These are phyloP conservation scores for Lactuca saligna DNA, from an alignment of 129 eudicot genomes.

Conservation along the genomic window DNA sequence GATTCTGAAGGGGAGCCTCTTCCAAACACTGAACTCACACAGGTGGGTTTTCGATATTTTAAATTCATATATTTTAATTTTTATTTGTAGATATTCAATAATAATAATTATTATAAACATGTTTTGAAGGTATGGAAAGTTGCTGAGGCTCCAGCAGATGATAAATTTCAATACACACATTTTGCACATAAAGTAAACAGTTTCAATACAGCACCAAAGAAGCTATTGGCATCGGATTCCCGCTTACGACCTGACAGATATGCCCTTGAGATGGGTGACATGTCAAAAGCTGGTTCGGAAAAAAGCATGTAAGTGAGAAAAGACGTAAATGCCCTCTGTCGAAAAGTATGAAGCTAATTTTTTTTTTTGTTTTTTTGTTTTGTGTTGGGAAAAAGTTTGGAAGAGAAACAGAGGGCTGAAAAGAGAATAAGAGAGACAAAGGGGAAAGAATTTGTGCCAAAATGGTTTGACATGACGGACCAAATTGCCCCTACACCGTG, in stretches of 20 bases:
- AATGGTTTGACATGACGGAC: slow-evolving; percentile 73
- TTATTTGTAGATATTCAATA: background rate
- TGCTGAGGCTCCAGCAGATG: slow-evolving; percentile 66
- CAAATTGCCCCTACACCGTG: slow-evolving; percentile 86
- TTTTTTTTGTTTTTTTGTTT: slow-evolving; percentile 1
- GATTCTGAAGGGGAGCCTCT: slow-evolving; percentile 93
- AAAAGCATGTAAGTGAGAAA: slow-evolving; percentile 63
- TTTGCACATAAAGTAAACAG: slow-evolving; percentile 95
- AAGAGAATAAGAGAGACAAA: slow-evolving; percentile 73
- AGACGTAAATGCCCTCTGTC: background rate
- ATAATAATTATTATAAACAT: too few relatives aligned
- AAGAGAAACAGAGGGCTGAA: slow-evolving; percentile 95
- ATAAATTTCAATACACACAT: slow-evolving; percentile 81
- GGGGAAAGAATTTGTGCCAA: slow-evolving; percentile 57
- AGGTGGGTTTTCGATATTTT: slow-evolving; percentile 39
- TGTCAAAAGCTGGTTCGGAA: slow-evolving; percentile 84
- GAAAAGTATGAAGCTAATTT: background rate
- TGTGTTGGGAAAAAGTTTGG: slow-evolving; percentile 48
- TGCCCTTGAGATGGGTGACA: slow-evolving; percentile 86
- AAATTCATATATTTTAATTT: background rate
- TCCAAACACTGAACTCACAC: slow-evolving; percentile 78
- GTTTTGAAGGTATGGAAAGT: slow-evolving; percentile 79
- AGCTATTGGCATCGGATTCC: slow-evolving; percentile 81
- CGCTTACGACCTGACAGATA: slow-evolving; percentile 90
- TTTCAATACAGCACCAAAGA: slow-evolving; percentile 87